Conservation (phyloP, 2,329 filamentous ascomycete genomes). For the Waltergamsia citrina region DNA sequence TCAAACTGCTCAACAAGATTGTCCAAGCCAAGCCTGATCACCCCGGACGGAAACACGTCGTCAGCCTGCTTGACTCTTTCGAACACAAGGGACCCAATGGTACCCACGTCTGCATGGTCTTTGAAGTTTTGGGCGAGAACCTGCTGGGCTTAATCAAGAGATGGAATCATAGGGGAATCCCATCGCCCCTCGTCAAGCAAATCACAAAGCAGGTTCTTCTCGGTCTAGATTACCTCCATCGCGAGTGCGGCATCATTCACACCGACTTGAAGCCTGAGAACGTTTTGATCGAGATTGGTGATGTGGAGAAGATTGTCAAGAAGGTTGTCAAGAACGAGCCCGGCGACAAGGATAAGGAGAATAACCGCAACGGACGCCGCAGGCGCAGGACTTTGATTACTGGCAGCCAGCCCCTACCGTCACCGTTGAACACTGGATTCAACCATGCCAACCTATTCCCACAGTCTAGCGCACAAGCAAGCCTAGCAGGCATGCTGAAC, state of each 20-base stretch:
- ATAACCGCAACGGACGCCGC: conserved; percentile 83
- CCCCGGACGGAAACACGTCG: conserved; percentile 88
- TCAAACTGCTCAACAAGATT: conserved; percentile 95
- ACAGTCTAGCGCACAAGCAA: conserved; percentile 56
- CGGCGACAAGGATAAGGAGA: conserved; percentile 75
- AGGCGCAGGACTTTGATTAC: conserved; percentile 90
- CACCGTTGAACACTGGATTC: conserved; percentile 87
- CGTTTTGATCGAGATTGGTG: conserved; percentile 95
- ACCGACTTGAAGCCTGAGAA: conserved; percentile 97
- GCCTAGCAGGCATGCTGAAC: conserved; percentile 75
- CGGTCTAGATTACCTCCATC: conserved; percentile 90
- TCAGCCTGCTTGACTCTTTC: conserved; percentile 92
- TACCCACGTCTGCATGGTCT: conserved; percentile 97
- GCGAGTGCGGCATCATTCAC: conserved; percentile 98
- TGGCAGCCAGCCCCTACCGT: conserved; percentile 90
- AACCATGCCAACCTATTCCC: conserved; percentile 66
- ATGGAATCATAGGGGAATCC: conserved; percentile 96
- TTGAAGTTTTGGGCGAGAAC: conserved; percentile 95
- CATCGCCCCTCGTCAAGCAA: conserved; percentile 93
- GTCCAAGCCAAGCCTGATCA: conserved; percentile 92
- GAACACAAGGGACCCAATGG: conserved; percentile 97
- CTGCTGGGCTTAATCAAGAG: conserved; percentile 91
- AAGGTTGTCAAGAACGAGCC: conserved; percentile 81
- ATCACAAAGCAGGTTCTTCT: conserved; percentile 97
- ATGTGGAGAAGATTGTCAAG: conserved; percentile 97